Evolutionary conservation across 78 protist species (phyloP).

Genomic region (Cavenderia fasciculata): DNA sequence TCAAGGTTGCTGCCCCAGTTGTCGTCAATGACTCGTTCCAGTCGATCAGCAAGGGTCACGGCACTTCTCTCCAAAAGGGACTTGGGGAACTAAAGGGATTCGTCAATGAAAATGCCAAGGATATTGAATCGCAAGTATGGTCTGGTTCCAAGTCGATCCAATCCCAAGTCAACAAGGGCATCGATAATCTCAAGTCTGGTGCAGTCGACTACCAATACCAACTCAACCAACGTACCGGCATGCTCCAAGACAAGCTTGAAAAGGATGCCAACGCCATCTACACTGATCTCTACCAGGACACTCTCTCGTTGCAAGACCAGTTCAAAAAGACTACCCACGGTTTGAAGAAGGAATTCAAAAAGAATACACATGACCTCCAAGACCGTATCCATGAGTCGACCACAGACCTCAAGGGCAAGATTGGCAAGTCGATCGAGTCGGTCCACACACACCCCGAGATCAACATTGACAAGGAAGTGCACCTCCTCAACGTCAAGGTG

Average conservation of each 20-base stretch:
- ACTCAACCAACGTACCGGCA: neutral
- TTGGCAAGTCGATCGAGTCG: neutral
- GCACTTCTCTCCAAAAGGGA: neutral
- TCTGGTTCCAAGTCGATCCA: neutral
- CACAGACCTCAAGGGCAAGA: neutral
- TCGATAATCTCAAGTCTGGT: conserved; percentile 7
- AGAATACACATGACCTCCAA: conserved; percentile 4
- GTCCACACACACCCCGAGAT: neutral
- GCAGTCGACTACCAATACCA: neutral
- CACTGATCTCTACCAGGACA: neutral
- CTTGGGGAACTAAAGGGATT: neutral
- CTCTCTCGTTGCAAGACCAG: neutral
- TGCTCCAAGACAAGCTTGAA: conserved; percentile 10
- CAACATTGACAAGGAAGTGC: neutral
- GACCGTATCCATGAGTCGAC: neutral
- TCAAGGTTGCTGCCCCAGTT: too few relatives aligned
- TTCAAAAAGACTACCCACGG: conserved; percentile 8
- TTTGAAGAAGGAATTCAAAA: conserved; percentile 10
- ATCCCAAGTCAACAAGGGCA: neutral
- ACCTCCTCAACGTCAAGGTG: neutral
- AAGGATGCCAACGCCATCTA: neutral
- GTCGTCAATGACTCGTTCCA: neutral
- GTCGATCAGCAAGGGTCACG: neutral
- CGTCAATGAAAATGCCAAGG: neutral
- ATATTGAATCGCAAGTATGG: neutral